Base-by-base conservation (phyloP, 768 basidiomycete genomes). In the Dentipellis fragilis region DNA sequence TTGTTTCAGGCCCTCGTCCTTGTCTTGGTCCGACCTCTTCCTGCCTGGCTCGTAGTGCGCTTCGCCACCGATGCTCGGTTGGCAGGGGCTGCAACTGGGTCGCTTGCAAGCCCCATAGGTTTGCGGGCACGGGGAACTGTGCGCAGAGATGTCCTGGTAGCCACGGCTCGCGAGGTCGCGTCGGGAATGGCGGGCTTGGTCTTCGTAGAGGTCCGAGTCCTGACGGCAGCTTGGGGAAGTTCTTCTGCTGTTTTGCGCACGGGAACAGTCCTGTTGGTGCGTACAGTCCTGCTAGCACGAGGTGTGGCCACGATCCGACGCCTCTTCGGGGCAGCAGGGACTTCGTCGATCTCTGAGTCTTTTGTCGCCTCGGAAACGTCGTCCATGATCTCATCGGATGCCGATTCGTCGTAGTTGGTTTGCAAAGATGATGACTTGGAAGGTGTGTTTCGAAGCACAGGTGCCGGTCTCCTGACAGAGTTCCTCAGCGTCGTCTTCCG, bases 381-480 rank as follows among this genome's bases (percentile, higher is more conserved):
- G 16, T 59, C 60, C 38, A 61, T 14, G 1, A 58, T 61, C n/a
- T 57, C 60, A 23, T 59, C 60, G 8, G 60, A 61, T 22, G 45
- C 22, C n/a, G 54, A 54, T 23, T 48, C 54, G 2, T 52, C 58
- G 40, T 45, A 48, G 21, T 36, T 36, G 12, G 56, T 55, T 22
- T 22, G 56, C 11, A 47, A 37, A 51, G 39, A 59, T 4, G 54
- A n/a, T 1, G 57, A 37, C 38, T 49, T 56, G 36, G 55, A 56
- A 37, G 51, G 49, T 19, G 55, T 45, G 5, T 49, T 47, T 36
- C 35, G 36, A 37, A 39, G 59, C 14, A 47, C 54, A 23, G 58
- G 48, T 8, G 29, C 57, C 37, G 54, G 54, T n/a, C 8, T 36
- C 6, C 34, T 36, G 14, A 19, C 23, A 34, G 39, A n/a, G 55